Evolutionary conservation across 2,329 filamentous ascomycete species (phyloP).

Genomic region (Bipolaris victoriae): DNA sequence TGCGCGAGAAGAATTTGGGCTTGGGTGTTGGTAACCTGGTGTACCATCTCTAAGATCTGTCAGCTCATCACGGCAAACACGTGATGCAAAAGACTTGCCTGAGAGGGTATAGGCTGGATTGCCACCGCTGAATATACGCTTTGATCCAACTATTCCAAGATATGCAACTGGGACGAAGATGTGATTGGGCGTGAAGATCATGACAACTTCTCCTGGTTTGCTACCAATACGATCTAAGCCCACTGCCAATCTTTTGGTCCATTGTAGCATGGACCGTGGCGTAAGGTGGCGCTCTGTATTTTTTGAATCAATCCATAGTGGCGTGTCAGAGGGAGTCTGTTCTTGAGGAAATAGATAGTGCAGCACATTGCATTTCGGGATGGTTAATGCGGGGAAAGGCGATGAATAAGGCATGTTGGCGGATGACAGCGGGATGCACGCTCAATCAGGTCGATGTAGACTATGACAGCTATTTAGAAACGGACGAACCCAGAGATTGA

Average conservation of each 20-base stretch:
- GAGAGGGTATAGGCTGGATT: conserved; percentile 60
- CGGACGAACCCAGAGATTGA: background rate
- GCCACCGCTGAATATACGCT: conserved; percentile 60
- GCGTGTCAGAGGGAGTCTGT: conserved; percentile 47
- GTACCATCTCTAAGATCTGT: conserved; percentile 37
- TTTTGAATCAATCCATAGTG: conserved; percentile 60
- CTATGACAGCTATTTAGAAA: background rate
- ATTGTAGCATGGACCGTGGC: conserved; percentile 54
- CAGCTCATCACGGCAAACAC: conserved; percentile 3
- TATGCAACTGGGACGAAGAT: conserved; percentile 61
- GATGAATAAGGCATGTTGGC: conserved; percentile 52
- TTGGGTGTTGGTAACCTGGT: conserved; percentile 45
- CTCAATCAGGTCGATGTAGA: conserved; percentile 5
- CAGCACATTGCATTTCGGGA: conserved; percentile 54
- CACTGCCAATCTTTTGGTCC: conserved; percentile 56
- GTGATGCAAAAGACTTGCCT: conserved; percentile 43
- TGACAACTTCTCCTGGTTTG: conserved; percentile 56
- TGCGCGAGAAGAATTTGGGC: conserved; percentile 42
- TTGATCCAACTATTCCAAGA: conserved; percentile 58
- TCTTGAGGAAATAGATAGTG: conserved; percentile 43
- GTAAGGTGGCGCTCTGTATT: conserved; percentile 54
- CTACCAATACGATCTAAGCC: conserved; percentile 56
- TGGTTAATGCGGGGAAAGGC: conserved; percentile 51
- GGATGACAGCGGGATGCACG: background rate
- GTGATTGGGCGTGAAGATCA: conserved; percentile 62